phyloP scores from a whole-genome alignment of 1,139 yeast genomes.

The Magnusiomyces magnusii region DNA sequence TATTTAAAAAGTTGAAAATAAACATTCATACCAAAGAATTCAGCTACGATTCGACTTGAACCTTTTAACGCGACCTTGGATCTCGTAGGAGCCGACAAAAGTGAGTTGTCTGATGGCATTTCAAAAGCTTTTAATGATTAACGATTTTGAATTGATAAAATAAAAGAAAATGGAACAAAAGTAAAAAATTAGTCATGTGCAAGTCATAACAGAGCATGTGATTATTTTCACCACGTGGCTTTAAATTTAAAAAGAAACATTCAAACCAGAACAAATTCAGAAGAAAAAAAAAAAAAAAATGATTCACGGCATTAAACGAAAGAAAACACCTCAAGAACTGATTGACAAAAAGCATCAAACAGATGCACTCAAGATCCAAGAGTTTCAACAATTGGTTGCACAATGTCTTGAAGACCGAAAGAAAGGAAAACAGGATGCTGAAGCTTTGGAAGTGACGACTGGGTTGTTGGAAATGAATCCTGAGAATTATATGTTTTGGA shows the following conservation, averaged over 20 bases:
- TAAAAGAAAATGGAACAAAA: too few species aligned
- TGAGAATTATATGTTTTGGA: slow-evolving; percentile 88
- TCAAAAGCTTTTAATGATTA: too few species aligned
- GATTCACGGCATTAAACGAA: slow-evolving; percentile 62
- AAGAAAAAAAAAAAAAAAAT: too few species aligned
- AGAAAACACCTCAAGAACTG: slow-evolving; percentile 50
- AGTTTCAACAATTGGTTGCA: slow-evolving; percentile 44
- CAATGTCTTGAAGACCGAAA: slow-evolving; percentile 34
- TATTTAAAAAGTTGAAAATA: too few species aligned
- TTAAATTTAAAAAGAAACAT: too few species aligned
- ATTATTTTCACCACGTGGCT: too few species aligned
- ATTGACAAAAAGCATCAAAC: slow-evolving; percentile 32
- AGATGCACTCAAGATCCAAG: slow-evolving; percentile 51
- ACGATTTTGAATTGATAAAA: too few species aligned
- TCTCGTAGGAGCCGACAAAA: slow-evolving; percentile 32
- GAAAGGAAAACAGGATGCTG: slow-evolving; percentile 31
- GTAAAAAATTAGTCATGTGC: too few species aligned
- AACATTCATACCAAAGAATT: slow-evolving; percentile 63
- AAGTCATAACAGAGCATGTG: too few species aligned
- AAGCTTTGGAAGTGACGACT: slow-evolving; percentile 48
- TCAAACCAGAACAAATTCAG: too few species aligned
- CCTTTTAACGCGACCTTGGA: slow-evolving; percentile 65
- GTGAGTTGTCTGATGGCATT: too few species aligned
- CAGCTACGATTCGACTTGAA: slow-evolving; percentile 69
- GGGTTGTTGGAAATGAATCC: slow-evolving; percentile 61